Base-by-base conservation (phyloP, 2,329 filamentous ascomycete genomes). In the Sporothrix pseudoabietina region DNA sequence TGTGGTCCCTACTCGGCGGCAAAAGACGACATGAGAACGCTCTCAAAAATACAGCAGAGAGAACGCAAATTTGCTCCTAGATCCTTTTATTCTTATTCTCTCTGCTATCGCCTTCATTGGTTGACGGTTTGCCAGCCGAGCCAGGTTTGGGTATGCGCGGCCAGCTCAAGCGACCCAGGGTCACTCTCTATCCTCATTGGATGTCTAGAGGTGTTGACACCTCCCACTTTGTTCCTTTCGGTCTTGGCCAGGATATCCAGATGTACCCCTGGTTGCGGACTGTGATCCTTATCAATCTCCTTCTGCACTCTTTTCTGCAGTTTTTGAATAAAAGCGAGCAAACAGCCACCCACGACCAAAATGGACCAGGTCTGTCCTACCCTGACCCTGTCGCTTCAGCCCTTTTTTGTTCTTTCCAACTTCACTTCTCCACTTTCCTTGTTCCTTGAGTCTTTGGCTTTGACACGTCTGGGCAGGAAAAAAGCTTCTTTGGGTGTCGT, bases 371-470 rank as follows among this genome's bases (percentile, higher is more conserved):
- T 3, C 26, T 22, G 61, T 30, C 39, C 22, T 4, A 22, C n/a
- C 61, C 39, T 66, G 59, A 47, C 39, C 39, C n/a, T 65, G 61
- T 65, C 39, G 61, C n/a, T 30, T 47, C 39, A 44, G 39, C n/a
- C 10, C n/a, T 66, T 30, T 30, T 30, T 10, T 47, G 19, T 16
- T 65, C 61, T n/a, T 10, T 30, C 4, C 14, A 12, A 1, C 26
- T 26, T 26, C 26, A 26, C 26, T 26, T 26, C 26, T 26, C 2
- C 26, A 26, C 26, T 26, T 35, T 35, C 35, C 35, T 3, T 55
- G 52, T 22, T 55, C 22, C 52, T 19, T 30, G 12, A 30, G 19
- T 35, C 55, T 6, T 61, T 16, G 5, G n/a, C 14, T 66, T 47
- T 66, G 61, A 47, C 61, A 66, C 22, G 39, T 47, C 61, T 30